Evolutionary conservation across 2,329 filamentous ascomycete genomes (phyloP).

Genomic region (Claviceps fusiformis): DNA sequence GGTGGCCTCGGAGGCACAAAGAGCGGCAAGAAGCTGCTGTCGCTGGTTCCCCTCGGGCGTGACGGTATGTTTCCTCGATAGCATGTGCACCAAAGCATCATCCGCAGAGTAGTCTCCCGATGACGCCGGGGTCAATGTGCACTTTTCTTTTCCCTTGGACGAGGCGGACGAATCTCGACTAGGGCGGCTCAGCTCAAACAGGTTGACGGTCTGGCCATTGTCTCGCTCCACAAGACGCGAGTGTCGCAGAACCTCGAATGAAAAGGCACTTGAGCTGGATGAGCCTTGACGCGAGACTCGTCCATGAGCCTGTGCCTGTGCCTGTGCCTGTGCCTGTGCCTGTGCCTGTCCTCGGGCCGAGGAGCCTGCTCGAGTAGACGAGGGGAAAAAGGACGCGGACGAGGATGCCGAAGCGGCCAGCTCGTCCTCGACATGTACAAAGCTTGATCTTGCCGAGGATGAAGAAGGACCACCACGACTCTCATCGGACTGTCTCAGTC

Average conservation of each 20-base stretch:
- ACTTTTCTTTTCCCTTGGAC: background rate
- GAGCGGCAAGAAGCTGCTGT: conserved; percentile 2
- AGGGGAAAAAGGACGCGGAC: background rate
- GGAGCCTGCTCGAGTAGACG: background rate
- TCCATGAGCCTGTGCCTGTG: background rate
- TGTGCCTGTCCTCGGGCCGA: background rate
- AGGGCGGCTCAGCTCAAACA: conserved; percentile 1
- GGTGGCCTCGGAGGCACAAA: background rate
- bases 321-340: background rate
- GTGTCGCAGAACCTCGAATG: background rate
- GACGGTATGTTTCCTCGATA: background rate
- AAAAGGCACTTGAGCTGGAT: background rate
- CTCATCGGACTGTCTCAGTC: conserved; percentile 2
- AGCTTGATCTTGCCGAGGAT: background rate
- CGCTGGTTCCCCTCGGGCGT: conserved; percentile 1
- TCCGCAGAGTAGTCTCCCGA: background rate
- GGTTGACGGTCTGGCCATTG: background rate
- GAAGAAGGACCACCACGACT: background rate
- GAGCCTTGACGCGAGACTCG: background rate
- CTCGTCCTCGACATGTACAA: background rate
- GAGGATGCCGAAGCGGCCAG: background rate
- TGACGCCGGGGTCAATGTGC: background rate
- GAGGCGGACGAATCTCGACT: background rate
- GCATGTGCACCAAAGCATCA: background rate
- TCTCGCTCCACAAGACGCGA: background rate